Evolutionary conservation across 2,329 filamentous ascomycete species (phyloP), one percentile per base, ranked within the genome.

Genomic region (Cryphonectria naterciae): DNA sequence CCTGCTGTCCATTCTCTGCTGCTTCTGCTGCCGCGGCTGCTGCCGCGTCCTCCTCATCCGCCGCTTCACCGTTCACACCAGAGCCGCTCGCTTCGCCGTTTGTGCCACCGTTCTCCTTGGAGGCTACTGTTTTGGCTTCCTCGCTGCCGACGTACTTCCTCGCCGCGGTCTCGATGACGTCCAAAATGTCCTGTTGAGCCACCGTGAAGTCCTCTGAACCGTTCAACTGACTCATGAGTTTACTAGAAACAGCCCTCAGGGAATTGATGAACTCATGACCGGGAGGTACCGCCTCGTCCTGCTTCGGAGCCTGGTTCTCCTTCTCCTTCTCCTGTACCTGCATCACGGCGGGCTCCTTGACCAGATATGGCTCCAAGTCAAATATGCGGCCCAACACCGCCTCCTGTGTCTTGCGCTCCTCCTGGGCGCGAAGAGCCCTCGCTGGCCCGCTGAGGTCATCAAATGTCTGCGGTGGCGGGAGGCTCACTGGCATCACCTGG

Each of bases 371-470:
- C 61, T 88, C 84, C 1, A 88, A 76, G 56, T 85, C 86, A 64
- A 90, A 86, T 22, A 90, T 85, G 60, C 80, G 83, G 2, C 82
- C 85, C 5, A 90, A 75, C 0, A 87, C 83, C 1, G 81, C 79
- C 73, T 90, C 88, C 71, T 90, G 88, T 2, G 79, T 78, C 73
- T 86, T 88, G 60, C 83, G 83, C 74, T 88, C 86, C 75, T 89
- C 85, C 63, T 85, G 83, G 0, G 85, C 85, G 19, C 83, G 81
- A 66, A 85, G 83, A 0, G 78, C 79, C 72, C 84, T 86, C 15
- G 83, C 82, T 4, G 85, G 81, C 1, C 80, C 82, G 67, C 77
- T 83, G 19, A 79, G 75, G 49, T 84, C 83, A 39, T 80, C 79
- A 41, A 74, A 74, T 79, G 64, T 74, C 76, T 10, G 73, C 67